phyloP scores from a whole-genome alignment of 192 early-diverging fungal species.

The Rhizophagus sp. region DNA sequence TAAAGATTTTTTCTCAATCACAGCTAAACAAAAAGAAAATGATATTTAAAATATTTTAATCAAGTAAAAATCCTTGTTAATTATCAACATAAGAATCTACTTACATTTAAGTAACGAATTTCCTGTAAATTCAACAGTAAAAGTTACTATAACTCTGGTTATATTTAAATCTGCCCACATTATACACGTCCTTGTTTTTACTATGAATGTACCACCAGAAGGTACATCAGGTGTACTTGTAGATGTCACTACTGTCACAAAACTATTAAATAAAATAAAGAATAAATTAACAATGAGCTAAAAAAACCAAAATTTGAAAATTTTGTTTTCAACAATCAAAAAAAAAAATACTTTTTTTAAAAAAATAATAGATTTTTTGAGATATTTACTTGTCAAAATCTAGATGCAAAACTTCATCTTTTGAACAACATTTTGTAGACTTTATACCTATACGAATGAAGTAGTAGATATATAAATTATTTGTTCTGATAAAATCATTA shows the following conservation, averaged over 20 bases:
- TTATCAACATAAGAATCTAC: background rate
- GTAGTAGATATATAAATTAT: too few species aligned
- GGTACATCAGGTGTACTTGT: conserved; percentile 62
- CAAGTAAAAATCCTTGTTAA: too few species aligned
- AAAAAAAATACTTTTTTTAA: too few species aligned
- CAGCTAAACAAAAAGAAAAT: conserved; percentile 19
- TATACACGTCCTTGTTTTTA: conserved; percentile 55
- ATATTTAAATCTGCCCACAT: conserved; percentile 47
- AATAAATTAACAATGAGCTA: background rate
- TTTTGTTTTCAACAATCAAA: too few species aligned
- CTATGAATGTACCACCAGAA: conserved; percentile 49
- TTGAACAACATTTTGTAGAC: conserved; percentile 44
- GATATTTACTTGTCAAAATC: conserved; percentile 43
- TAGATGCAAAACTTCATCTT: conserved; percentile 44
- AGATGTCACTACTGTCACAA: conserved; percentile 44
- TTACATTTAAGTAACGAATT: conserved; percentile 55
- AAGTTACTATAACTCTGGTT: conserved; percentile 46
- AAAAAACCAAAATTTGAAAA: too few species aligned
- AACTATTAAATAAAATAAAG: background rate
- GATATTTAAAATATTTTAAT: background rate
- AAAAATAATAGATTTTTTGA: too few species aligned
- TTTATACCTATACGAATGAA: conserved; percentile 36
- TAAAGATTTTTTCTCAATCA: conserved; percentile 51
- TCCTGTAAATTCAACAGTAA: conserved; percentile 51
- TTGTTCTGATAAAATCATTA: background rate